phyloP scores from a whole-genome alignment of 108 stramenopile genomes.

The Fragilaria crotonensis region DNA sequence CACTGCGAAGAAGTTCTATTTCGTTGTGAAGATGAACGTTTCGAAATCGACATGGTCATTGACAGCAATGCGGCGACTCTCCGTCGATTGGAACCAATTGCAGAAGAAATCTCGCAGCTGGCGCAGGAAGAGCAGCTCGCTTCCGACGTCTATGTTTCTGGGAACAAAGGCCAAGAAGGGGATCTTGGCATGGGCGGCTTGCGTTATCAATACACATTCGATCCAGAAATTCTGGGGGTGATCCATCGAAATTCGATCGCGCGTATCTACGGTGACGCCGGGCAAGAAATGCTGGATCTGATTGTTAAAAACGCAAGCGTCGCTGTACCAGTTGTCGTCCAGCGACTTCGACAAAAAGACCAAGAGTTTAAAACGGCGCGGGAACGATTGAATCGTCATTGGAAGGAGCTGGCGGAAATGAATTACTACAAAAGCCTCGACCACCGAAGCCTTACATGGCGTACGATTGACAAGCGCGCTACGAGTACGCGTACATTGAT shows the following conservation, averaged over 20 bases:
- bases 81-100: constrained; percentile 87
- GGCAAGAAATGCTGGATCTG: constrained; percentile 89
- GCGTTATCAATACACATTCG: constrained; percentile 70
- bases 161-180: constrained; percentile 13
- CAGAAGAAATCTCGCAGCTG: constrained; percentile 83
- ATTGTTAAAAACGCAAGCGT: constrained; percentile 92
- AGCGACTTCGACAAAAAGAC: constrained; percentile 97
- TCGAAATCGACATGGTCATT: constrained; percentile 99
- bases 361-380: constrained; percentile 79
- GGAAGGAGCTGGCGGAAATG: constrained; percentile 80
- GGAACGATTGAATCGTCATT: constrained; percentile 73
- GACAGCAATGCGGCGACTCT: constrained; percentile 88
- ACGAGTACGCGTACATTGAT: constrained; percentile 79
- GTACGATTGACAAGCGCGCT: constrained; percentile 71
- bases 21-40: constrained; percentile 97
- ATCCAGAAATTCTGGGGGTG: constrained; percentile 75
- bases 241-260: constrained; percentile 93
- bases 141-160: constrained; percentile 6
- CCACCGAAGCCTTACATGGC: constrained; percentile 81
- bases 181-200: constrained; percentile 48
- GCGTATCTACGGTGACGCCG: constrained; percentile 93
- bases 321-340: constrained; percentile 91
- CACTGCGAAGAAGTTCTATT: constrained; percentile 95
- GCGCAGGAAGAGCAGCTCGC: constrained; percentile 37
- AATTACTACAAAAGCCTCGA: constrained; percentile 87